phyloP scores from a whole-genome alignment of 257 asterid genomes.

The Salvia hispanica region DNA sequence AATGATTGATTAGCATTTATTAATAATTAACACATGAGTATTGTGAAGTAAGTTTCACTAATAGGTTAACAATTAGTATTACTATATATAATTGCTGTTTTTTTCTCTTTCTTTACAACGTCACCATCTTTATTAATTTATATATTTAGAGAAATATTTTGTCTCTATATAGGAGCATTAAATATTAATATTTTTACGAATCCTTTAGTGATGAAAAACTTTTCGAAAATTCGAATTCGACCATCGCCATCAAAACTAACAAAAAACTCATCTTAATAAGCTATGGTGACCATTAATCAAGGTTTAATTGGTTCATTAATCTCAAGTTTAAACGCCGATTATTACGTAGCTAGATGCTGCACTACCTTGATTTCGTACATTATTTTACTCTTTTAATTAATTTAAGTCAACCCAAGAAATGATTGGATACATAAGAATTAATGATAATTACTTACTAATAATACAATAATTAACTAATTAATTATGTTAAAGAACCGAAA shows the following conservation, averaged over 20 bases:
- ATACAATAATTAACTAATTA: neutral
- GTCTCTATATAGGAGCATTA: too few species aligned
- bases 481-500: slow-evolving; percentile 25
- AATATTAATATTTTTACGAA: neutral
- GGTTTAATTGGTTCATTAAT: slow-evolving; percentile 6
- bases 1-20: too few species aligned
- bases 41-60: too few species aligned
- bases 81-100: too few species aligned
- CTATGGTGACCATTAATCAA: slow-evolving; percentile 24
- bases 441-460: slow-evolving; percentile 7
- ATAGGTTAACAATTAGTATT: too few species aligned
- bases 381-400: neutral
- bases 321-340: neutral
- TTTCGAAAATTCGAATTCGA: slow-evolving; percentile 20
- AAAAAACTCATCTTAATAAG: neutral
- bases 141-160: too few species aligned
- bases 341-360: slow-evolving; percentile 35
- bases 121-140: too few species aligned
- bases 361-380: slow-evolving; percentile 8
- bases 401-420: slow-evolving; percentile 37
- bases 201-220: slow-evolving; percentile 18
- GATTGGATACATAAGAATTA: slow-evolving; percentile 27
- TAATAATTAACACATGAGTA: too few species aligned
- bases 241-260: slow-evolving; percentile 1
- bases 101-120: too few species aligned